These are phyloP conservation scores for Casuarina equisetifolia DNA, from an alignment of 306 rosid species.

Conservation along the genomic window DNA sequence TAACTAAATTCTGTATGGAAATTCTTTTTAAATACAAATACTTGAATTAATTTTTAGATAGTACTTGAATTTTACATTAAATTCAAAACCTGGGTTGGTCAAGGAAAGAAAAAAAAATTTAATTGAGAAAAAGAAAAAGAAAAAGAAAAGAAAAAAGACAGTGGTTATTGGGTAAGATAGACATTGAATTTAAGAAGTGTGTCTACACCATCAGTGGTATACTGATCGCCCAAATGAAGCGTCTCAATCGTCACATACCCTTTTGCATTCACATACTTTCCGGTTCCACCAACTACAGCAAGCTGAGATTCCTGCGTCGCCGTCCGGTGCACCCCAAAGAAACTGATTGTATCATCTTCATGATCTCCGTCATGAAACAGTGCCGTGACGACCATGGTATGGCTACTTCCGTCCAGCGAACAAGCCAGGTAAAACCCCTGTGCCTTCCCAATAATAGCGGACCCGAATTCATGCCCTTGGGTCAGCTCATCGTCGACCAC, in stretches of 20 bases:
- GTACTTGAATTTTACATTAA: too few relatives aligned
- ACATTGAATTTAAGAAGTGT: slow-evolving; percentile 63
- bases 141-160: too few relatives aligned
- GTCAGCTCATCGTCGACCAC: slow-evolving; percentile 70
- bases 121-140: too few relatives aligned
- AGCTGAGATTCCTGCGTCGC: slow-evolving; percentile 62
- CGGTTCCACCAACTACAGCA: slow-evolving; percentile 84
- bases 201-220: slow-evolving; percentile 71
- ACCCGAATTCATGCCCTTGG: slow-evolving; percentile 59
- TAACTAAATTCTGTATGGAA: too few relatives aligned
- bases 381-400: slow-evolving; percentile 50
- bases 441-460: slow-evolving; percentile 55
- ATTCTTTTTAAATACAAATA: too few relatives aligned
- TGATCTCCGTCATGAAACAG: slow-evolving; percentile 19
- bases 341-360: slow-evolving; percentile 60
- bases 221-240: slow-evolving; percentile 59
- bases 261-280: slow-evolving; percentile 69
- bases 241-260: slow-evolving; percentile 72
- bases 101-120: too few relatives aligned
- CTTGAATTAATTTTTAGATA: too few relatives aligned
- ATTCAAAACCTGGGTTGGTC: too few relatives aligned
- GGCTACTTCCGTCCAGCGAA: slow-evolving; percentile 80
- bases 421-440: slow-evolving; percentile 78
- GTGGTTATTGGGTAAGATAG: slow-evolving; percentile 28
- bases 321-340: slow-evolving; percentile 79